Base-by-base conservation (phyloP, 2,329 filamentous ascomycete genomes). In the Coniochaeta ligniaria region DNA sequence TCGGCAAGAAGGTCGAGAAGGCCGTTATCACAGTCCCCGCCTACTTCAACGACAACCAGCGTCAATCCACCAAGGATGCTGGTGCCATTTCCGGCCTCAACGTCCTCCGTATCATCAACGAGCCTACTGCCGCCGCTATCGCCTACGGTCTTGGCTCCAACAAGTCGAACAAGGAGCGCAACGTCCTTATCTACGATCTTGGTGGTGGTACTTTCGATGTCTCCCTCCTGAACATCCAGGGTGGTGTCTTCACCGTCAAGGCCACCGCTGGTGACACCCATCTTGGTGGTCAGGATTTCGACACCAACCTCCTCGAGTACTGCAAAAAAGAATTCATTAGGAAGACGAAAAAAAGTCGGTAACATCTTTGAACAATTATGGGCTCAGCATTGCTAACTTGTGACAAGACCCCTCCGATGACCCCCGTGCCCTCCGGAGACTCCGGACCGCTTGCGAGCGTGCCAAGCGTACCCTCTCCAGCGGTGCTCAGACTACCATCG, bases 41-140 rank as follows among this genome's bases (percentile, higher is more conserved):
- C 75, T 99, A 99, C 87, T 99, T 99, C 91, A 98, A 98, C 86
- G 95, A 99, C 88, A 96, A 96, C 85, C 95, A 99, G 85, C 90
- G 95, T 82, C 95, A 98, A 82, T 91, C 95, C 68, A 99, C 95
- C 82, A 98, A 98, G 89, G 95, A 98, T 75, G 95, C 95, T 68
- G 95, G 95, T 88, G 90, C 94, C 77, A 99, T 99, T 74, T 83
- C 94, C 73, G 95, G 94, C 71, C 88, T 99, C 66, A 97, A 98
- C 81, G 92, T 99, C 70, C 93, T 99, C 78, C 93, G 95, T 86
- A 98, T 99, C 83, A 98, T 99, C 83, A 99, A 99, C 87, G 95
- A 99, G 84, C 95, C 95, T 64, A 99, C 95, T 66, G 95, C 95
- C 69, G 95, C 95, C 65, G 95, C 95, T 71, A 98, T 98, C 72